phyloP scores from a whole-genome alignment of 495 filamentous ascomycete genomes.

The Aspergillus nanangensis region DNA sequence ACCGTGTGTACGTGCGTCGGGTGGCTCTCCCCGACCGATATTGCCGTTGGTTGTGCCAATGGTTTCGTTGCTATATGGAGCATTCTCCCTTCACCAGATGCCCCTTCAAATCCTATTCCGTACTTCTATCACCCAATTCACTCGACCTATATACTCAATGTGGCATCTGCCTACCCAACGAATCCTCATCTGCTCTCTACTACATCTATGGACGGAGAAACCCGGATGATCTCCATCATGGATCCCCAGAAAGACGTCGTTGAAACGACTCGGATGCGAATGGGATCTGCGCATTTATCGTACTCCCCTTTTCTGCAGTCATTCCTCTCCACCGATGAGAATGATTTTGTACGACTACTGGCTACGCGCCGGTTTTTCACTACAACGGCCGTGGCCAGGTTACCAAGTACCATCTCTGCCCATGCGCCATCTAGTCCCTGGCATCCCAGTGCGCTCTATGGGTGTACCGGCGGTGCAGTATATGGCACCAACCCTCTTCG shows the following conservation, averaged over 20 bases:
- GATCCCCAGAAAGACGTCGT: constrained; percentile 45
- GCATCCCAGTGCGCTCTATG: constrained; percentile 53
- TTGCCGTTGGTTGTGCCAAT: constrained; percentile 60
- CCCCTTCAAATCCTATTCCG: constrained; percentile 30
- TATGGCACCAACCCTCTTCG: constrained; percentile 53
- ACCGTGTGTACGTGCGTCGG: constrained; percentile 55
- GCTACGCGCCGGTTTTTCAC: constrained; percentile 54
- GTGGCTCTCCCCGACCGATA: constrained; percentile 57
- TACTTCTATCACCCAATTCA: constrained; percentile 55
- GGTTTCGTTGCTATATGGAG: constrained; percentile 58
- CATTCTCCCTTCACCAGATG: constrained; percentile 30
- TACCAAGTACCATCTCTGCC: constrained; percentile 34
- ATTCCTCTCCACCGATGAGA: constrained; percentile 54
- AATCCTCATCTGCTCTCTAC: constrained; percentile 52
- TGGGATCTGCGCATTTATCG: constrained; percentile 41
- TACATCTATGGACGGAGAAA: constrained; percentile 54
- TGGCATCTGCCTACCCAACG: constrained; percentile 56
- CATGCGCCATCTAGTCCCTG: constrained; percentile 37
- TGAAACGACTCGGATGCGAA: constrained; percentile 46
- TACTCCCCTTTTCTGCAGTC: constrained; percentile 56
- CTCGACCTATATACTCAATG: constrained; percentile 54
- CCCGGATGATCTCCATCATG: constrained; percentile 52
- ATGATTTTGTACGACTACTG: constrained; percentile 47
- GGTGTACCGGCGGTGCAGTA: constrained; percentile 54
- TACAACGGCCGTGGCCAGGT: constrained; percentile 33